Percentiles rank a stretch among this genome's conserved stretches.
These are phyloP conservation scores for Colletotrichum tanaceti DNA, from an alignment of 2,329 filamentous ascomycete species.

Conservation along the genomic window DNA sequence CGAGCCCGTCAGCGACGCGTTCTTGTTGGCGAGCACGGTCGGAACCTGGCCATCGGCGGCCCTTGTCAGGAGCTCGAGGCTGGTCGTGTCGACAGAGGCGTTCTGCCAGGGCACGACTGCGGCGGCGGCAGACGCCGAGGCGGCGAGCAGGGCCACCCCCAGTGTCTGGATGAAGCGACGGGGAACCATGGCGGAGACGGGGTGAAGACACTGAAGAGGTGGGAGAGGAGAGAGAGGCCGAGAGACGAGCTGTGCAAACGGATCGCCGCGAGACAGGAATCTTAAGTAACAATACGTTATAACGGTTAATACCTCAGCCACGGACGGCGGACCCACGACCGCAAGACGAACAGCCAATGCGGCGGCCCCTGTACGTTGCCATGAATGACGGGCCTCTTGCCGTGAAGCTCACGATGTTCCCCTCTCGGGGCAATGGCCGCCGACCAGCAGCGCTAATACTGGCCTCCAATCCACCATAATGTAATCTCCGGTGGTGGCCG, in stretches of 20 bases:
- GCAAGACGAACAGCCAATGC: too few relatives aligned
- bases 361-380: not conserved
- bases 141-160: conserved; percentile 24
- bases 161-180: conserved; percentile 15
- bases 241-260: not conserved
- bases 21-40: conserved; percentile 36
- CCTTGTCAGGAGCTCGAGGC: conserved; percentile 34
- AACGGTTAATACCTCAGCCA: too few relatives aligned
- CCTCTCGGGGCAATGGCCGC: conserved; percentile 12
- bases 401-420: not conserved
- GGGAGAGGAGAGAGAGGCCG: not conserved
- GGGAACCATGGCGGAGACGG: conserved; percentile 8
- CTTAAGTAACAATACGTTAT: too few relatives aligned
- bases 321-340: too few relatives aligned
- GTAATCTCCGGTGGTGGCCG: conserved; percentile 16
- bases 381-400: not conserved
- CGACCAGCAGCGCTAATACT: not conserved
- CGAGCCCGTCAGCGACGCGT: conserved; percentile 24
- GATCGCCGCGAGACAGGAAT: not conserved
- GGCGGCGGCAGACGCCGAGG: conserved; percentile 10
- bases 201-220: too few relatives aligned
- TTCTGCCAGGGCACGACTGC: conserved; percentile 9
- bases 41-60: conserved; percentile 40
- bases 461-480: conserved; percentile 7
- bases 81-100: conserved; percentile 5